Evolutionary conservation across 2,329 filamentous ascomycete species (phyloP), one percentile per base, ranked within the genome.

Genomic region (Xylariaceae sp.): DNA sequence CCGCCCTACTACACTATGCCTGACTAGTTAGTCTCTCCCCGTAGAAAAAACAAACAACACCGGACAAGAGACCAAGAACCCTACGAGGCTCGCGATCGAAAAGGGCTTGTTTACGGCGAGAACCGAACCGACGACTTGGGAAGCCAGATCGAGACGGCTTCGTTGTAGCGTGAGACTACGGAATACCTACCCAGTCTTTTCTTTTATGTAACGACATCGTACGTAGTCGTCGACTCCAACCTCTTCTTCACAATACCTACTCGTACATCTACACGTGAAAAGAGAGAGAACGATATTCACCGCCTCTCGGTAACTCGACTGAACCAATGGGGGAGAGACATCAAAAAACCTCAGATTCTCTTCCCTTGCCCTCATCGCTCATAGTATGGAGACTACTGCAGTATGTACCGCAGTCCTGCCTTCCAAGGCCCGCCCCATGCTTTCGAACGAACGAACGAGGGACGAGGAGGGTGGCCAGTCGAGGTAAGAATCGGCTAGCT

Each of bases 381-480:
- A 37, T 51, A 45, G 17, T 37, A 42, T 59, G 47, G 42, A 42
- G 34, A 57, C 37, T 61, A 59, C 59, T 55, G 57, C 53, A 45
- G 51, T 66, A 49, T 49, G 47, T 54, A 58, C 53, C 56, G 42
- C 42, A 45, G 13, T 15, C 13, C 1, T 45, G 11, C 42, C 55
- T 59, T 55, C 44, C 15, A 49, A 53, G 57, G 63, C 61, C 44
- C 67, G 66, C 61, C 57, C 60, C 49, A 58, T 61, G 51, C 56
- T 30, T 30, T 51, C 15, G 35, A 37, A 30, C 23, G 23, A 30
- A 30, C 23, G 23, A 30, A 30, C 5, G 23, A 30, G 5, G 23
- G 23, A 30, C 23, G 23, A 30, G 23, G 4, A 30, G 23, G 23
- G 23, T 30, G 23, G 23, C 23, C 23, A 30, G 23, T 30, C 23